Evolutionary conservation across 2,329 filamentous ascomycete species (phyloP), one percentile per base, ranked within the genome.

Genomic region (Xylaria hypoxylon): DNA sequence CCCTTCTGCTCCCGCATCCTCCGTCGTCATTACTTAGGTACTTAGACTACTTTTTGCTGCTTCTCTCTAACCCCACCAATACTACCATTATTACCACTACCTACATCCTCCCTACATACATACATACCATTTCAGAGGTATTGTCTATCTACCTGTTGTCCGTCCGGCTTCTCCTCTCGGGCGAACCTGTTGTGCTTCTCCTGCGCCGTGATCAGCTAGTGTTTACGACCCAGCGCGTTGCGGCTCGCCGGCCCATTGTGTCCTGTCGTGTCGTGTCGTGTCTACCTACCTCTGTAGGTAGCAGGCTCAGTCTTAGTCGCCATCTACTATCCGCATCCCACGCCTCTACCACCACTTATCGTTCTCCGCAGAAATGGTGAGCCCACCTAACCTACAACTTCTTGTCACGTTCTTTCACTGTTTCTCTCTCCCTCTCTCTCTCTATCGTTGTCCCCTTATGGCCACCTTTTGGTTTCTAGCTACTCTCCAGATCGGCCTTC

Each of bases 361-460:
- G 24, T 35, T 58, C 60, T 58, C 60, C 64, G 59, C 53, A 59
- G 56, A 65, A 52, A 70, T 71, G 68, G 69, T 71, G 68, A 71
- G 69, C 65, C 64, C 55, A 48, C 48, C 62, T 35, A 51, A 53
- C 55, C 52, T 66, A 52, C 15, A 62, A 50, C 26, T 55, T 50
- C n/a, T 48, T 56, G 8, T 24, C 13, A 47, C 38, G 19, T 40
- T 50, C 42, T 58, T 50, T 59, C 57, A 57, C 47, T 33, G 19
- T 50, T 59, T 24, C 48, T n/a, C 13, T 13, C 35, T 24, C 48
- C 11, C 13, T 13, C 35, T 38, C 35, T 38, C 52, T 28, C 52
- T 33, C 59, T 28, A 33, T 50, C 35, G 55, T 52, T 51, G 24
- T 66, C 62, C 65, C 47, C 60, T 28, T 38, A 38, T 50, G 17